Percentiles rank a stretch among this genome's conserved stretches.
Evolutionary conservation across 352 stramenopile species (phyloP).

Genomic region (Globisporangium takayamanum): DNA sequence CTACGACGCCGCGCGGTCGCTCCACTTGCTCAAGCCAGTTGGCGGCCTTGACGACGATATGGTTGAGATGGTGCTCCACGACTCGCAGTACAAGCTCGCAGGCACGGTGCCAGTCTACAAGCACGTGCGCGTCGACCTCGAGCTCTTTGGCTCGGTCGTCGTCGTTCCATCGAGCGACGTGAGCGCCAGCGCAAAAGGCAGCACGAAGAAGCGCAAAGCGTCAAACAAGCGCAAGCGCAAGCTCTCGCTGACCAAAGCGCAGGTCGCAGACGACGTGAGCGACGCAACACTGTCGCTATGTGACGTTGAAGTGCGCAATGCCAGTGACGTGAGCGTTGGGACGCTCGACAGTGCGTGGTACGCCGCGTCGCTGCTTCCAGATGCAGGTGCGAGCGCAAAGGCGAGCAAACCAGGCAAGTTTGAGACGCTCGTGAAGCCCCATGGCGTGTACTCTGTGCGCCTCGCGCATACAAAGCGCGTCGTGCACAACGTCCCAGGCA

Average conservation of each 20-base stretch:
- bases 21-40: conserved; percentile 55
- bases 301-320: conserved; percentile 55
- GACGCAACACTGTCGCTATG: conserved; percentile 13
- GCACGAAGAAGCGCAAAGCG: conserved; percentile 56
- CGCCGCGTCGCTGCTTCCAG: conserved; percentile 19
- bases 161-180: background rate
- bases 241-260: conserved; percentile 16
- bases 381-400: background rate
- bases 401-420: conserved; percentile 6
- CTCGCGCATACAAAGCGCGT: conserved; percentile 30
- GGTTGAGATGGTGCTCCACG: conserved; percentile 66
- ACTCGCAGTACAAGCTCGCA: conserved; percentile 66
- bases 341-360: conserved; percentile 58
- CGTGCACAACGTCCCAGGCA: conserved; percentile 37
- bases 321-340: conserved; percentile 20
- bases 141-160: conserved; percentile 34
- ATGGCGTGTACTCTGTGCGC: conserved; percentile 30
- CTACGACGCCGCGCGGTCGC: conserved; percentile 46
- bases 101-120: conserved; percentile 43
- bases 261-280: conserved; percentile 3
- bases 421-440: conserved; percentile 13
- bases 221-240: conserved; percentile 56
- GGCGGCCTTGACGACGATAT: conserved; percentile 35
- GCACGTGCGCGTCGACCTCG: conserved; percentile 34
- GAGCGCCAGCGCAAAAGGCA: conserved; percentile 9